Evolutionary conservation across 2,329 filamentous ascomycete genomes (phyloP).

Genomic region (Calycina herbarum): DNA sequence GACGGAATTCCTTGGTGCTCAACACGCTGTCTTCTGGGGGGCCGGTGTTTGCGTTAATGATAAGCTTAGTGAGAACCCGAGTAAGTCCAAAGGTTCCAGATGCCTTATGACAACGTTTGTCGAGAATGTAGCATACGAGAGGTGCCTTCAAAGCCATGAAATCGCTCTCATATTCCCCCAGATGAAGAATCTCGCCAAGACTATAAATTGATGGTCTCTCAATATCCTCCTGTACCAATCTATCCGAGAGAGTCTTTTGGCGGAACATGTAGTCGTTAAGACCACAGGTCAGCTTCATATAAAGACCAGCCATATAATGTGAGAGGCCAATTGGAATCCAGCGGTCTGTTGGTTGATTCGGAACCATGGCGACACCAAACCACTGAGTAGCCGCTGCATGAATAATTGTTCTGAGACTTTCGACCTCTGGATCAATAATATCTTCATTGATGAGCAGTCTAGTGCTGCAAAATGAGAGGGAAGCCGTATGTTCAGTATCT

Average conservation of each 20-base stretch:
- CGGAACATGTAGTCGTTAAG: slow-evolving; percentile 94
- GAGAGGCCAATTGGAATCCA: slow-evolving; percentile 91
- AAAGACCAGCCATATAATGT: slow-evolving; percentile 92
- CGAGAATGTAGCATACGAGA: slow-evolving; percentile 88
- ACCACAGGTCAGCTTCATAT: slow-evolving; percentile 86
- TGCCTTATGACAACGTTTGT: slow-evolving; percentile 85
- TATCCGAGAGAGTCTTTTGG: slow-evolving; percentile 81
- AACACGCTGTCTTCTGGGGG: slow-evolving; percentile 71
- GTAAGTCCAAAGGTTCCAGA: slow-evolving; percentile 78
- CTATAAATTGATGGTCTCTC: slow-evolving; percentile 80
- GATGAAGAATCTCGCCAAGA: slow-evolving; percentile 72
- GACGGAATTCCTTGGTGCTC: slow-evolving; percentile 73
- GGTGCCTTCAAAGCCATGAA: slow-evolving; percentile 91
- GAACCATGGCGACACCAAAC: slow-evolving; percentile 89
- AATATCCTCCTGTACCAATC: slow-evolving; percentile 77
- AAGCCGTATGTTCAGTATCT: slow-evolving; percentile 76
- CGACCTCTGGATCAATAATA: slow-evolving; percentile 81
- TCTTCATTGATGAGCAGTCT: slow-evolving; percentile 81
- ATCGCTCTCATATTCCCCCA: slow-evolving; percentile 83
- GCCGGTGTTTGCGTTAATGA: slow-evolving; percentile 83
- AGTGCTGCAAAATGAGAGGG: slow-evolving; percentile 83
- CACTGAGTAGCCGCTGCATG: slow-evolving; percentile 88
- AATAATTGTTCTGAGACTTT: slow-evolving; percentile 76
- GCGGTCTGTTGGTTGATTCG: slow-evolving; percentile 75
- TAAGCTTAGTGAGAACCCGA: slow-evolving; percentile 80